Base-by-base conservation (phyloP, 176 grass and related monocot genomes). In the Cymbopogon citratus region DNA sequence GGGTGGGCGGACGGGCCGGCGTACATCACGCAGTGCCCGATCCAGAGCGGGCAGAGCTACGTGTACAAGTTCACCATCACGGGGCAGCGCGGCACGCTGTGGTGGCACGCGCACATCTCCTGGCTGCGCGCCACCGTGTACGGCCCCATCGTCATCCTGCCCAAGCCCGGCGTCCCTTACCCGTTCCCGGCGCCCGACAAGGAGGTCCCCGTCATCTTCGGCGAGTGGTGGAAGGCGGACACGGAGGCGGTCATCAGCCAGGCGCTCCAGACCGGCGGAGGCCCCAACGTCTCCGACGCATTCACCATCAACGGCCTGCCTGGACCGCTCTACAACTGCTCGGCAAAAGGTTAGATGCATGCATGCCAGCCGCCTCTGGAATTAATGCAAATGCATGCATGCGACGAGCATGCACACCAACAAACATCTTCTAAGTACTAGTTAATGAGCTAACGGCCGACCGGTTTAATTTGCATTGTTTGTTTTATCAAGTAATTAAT, bases 81-180 rank as follows among this genome's bases (percentile, higher is more conserved):
- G 3, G 91, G 91, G 9, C 94, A 97, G 83, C 74, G 94, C 31
- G 94, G 94, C 82, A 97, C 94, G 74, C 94, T 97, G 74, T 93
- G 90, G 85, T 97, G 91, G 91, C 94, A 97, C 63, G 94, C 88
- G 1, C 94, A 97, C 85, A 97, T 97, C 84, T 87, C 86, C 5
- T 97, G 94, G 91, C 90, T 93, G 14, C 87, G 94, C 15, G 77
- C 94, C 36, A 97, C 94, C 68, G 57, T 91, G 7, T 85, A 97
- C 38, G 91, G 91, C 0, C 66, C 91, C 59, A 87, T 97, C 65
- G 75, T 97, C 87, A 91, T 97, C 85, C 79, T 97, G 57, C 94
- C 94, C 38, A 84, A 93, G 68, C 75, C 15, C 77, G 87, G 89
- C 68, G 71, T 87, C 12, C 82, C 87, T 1, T 97, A 91, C 78